Base-by-base conservation (phyloP, 2,329 filamentous ascomycete genomes). In the Cladosporium sp. region DNA sequence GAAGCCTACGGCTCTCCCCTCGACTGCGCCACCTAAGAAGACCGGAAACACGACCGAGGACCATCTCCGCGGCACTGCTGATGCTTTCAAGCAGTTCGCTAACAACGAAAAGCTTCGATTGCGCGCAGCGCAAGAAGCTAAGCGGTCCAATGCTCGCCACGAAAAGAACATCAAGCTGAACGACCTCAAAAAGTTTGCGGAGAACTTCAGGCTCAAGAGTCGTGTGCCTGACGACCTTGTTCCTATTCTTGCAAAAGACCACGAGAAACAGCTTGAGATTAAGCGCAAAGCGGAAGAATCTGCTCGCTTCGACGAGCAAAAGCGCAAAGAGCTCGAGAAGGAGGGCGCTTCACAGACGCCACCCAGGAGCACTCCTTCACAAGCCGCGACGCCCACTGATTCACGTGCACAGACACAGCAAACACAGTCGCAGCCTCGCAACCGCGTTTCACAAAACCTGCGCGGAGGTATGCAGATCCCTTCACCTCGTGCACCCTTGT, bases 191-290 rank as follows among this genome's bases (percentile, higher is more conserved):
- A 96, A 93, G 69, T 99, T 99, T 73, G 91, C 94, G 1, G 84
- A 87, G 65, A 94, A 84, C 70, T 99, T 99, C 80, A 97, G 97
- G 76, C 83, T 99, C 17, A 88, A 89, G 50, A 97, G 93, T 2
- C 91, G 92, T 5, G 91, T 99, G 10, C 94, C 94, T 1, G 86
- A 84, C 52, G 94, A 99, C 73, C 77, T 99, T 35, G 91, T 99
- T 25, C 88, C 90, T 1, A 99, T 99, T 64, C 88, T 99, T 60
- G 93, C 94, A 58, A 99, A 97, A 72, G 94, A 99, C 70, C 91
- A 91, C n/a, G 82, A 79, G 45, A 99, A 97, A 77, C 94, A 97
- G 74, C 86, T 91, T 68, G 86, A 92, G 69, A 97, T 99, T 62
- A 88, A 96, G 68, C 88, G 91, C 66, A 95, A 92, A 73, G 91